phyloP scores from a whole-genome alignment of 2,329 filamentous ascomycete species.

The Calonectria leucothoes region DNA sequence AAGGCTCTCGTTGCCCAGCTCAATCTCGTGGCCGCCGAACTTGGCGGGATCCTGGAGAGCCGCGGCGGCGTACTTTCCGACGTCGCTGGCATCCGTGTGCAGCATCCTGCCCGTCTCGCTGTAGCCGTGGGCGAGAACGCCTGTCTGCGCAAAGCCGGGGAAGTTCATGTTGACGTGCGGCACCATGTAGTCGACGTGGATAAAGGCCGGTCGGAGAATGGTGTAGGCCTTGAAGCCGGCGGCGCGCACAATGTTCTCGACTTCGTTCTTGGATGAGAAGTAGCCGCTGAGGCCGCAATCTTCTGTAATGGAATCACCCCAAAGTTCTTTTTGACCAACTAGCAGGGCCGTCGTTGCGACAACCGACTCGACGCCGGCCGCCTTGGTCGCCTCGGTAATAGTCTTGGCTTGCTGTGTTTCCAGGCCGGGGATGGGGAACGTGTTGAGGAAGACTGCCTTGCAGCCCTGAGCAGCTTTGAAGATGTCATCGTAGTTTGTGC shows the following conservation, averaged over 20 bases:
- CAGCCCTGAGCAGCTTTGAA: constrained; percentile 48
- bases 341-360: constrained; percentile 41
- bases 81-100: constrained; percentile 44
- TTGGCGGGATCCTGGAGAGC: constrained; percentile 45
- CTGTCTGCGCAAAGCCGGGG: constrained; percentile 40
- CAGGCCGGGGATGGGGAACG: constrained; percentile 40
- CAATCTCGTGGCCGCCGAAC: constrained; percentile 46
- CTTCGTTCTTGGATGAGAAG: constrained; percentile 50
- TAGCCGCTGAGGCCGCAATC: constrained; percentile 40
- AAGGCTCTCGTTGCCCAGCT: constrained; percentile 43
- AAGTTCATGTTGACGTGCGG: constrained; percentile 41
- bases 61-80: constrained; percentile 48
- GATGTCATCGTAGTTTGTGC: constrained; percentile 45
- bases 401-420: constrained; percentile 46
- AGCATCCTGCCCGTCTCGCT: constrained; percentile 36
- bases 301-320: constrained; percentile 34
- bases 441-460: constrained; percentile 45
- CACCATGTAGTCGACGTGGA: constrained; percentile 43
- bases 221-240: constrained; percentile 47
- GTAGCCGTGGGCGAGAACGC: constrained; percentile 42
- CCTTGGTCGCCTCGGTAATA: constrained; percentile 45
- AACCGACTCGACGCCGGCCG: constrained; percentile 45
- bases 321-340: constrained; percentile 31
- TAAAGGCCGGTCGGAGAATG: constrained; percentile 46
- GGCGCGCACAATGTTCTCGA: constrained; percentile 48